Conservation (phyloP, 805 yeast species). For the Hagleromyces aurorensis region DNA sequence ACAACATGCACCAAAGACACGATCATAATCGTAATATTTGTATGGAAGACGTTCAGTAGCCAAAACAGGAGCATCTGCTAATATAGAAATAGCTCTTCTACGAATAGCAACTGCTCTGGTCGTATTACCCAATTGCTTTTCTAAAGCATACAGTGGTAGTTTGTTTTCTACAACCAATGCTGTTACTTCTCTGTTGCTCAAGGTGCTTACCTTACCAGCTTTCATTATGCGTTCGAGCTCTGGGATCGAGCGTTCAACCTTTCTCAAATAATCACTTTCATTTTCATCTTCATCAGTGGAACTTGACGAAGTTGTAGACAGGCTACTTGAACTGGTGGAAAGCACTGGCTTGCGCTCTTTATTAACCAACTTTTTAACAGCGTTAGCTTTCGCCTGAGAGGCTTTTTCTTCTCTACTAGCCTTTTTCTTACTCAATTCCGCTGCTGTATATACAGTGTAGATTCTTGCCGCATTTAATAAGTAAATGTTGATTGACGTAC, state of each 20-base stretch:
- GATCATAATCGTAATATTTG: conserved; percentile 78
- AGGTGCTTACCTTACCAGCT: conserved; percentile 59
- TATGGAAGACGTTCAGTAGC: conserved; percentile 70
- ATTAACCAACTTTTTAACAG: conserved; percentile 1
- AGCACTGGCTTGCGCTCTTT: too few species aligned
- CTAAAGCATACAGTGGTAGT: conserved; percentile 88
- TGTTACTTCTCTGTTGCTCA: conserved; percentile 68
- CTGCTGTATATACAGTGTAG: conserved; percentile 40
- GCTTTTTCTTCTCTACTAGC: conserved; percentile 6
- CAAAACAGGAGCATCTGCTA: conserved; percentile 76
- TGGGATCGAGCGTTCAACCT: conserved; percentile 45
- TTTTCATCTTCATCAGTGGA: conserved; percentile 25
- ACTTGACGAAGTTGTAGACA: conserved; percentile 8
- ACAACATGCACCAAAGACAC: conserved; percentile 98
- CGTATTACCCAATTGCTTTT: conserved; percentile 81
- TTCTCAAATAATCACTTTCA: conserved; percentile 32
- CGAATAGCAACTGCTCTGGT: conserved; percentile 91
- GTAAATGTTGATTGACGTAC: conserved; percentile 76
- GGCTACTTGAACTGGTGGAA: conserved; percentile 9
- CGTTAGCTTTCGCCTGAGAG: conserved; percentile 6
- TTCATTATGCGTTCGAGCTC: conserved; percentile 56
- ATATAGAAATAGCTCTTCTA: conserved; percentile 80
- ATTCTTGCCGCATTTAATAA: conserved; percentile 78
- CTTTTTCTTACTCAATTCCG: conserved; percentile 20
- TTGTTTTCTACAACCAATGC: conserved; percentile 65